A percentile compares a stretch with the other conserved stretches of the same genome.
Conservation (phyloP, 2,329 filamentous ascomycete genomes). For the Colletotrichum sp. region DNA sequence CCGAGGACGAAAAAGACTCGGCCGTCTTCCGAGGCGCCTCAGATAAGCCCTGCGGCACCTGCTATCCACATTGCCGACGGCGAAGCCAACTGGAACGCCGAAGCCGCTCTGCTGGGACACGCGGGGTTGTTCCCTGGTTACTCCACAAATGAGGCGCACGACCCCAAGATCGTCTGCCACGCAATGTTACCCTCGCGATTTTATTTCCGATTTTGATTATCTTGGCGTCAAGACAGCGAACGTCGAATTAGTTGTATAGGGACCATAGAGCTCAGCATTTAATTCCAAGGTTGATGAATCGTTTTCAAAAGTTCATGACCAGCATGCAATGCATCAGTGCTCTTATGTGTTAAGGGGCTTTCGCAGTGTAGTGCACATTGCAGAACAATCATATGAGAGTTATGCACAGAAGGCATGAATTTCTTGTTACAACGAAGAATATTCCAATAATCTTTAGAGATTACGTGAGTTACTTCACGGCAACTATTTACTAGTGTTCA, state of each 20-base stretch:
- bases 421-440: neutral
- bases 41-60: neutral
- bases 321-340: too few species aligned
- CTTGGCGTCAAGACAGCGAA: neutral
- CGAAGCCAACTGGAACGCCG: neutral
- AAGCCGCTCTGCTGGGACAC: neutral
- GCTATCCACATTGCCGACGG: neutral
- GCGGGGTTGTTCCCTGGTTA: neutral
- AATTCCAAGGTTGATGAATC: neutral
- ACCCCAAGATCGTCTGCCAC: neutral
- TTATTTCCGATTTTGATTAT: neutral
- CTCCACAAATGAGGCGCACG: neutral
- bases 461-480: neutral
- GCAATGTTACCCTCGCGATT: neutral
- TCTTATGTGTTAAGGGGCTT: too few species aligned
- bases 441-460: neutral
- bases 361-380: too few species aligned
- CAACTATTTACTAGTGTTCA: neutral
- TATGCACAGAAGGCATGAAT: too few species aligned
- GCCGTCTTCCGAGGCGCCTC: neutral
- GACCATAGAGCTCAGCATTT: neutral
- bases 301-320: neutral
- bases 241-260: rapidly evolving
- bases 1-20: neutral
- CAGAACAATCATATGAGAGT: too few species aligned